Evolutionary conservation across 163 green algal genomes (phyloP), one percentile per base, ranked within the genome.

Genomic region (Scenedesmus sp.): DNA sequence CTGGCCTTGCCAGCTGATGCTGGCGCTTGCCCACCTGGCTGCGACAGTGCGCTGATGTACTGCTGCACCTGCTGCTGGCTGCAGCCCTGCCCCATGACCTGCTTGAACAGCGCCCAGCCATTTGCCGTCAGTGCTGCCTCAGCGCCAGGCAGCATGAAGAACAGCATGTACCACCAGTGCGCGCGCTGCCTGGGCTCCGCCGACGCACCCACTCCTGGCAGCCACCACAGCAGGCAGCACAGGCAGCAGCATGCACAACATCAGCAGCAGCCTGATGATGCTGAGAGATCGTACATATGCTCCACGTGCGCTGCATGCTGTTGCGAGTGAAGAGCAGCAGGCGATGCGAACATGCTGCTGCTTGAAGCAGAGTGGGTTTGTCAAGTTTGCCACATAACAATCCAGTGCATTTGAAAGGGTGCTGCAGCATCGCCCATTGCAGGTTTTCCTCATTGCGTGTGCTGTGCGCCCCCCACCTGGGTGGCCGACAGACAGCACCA

Each of bases 111-210:
- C 5, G 74, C 74, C 88, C 88, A 92, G 79, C 56, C 60, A 20
- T 88, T 34, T 8, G 77, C 79, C 54, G 23, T 64, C 73, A 92
- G 88, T 9, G 60, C 77, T 12, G 34, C 62, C 60, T 92, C 88
- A 46, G 88, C 88, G 60, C 62, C 88, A 26, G 88, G 77, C 60
- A 83, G 46, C 88, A n/a, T 52, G 52, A 92, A 92, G 64, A 88
- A 88, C 77, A 92, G 81, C 79, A 88, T 82, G 79, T 92, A 92
- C 88, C 88, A 92, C 74, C 88, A 88, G 74, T 86, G 60, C 20
- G 88, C 77, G 6, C 88, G 88, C 46, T 92, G 88, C 62, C 2
- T 46, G 23, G 88, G 60, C 10, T 91, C 87, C 3, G 59, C 67
- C 15, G 83, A 52, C 23, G 20, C 83, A 74, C 57, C 83, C 15